A percentile compares a stretch with the other conserved stretches of the same genome.
These are phyloP conservation scores for Saitozyma sp. DNA, from an alignment of 768 basidiomycete species.

Conservation along the genomic window DNA sequence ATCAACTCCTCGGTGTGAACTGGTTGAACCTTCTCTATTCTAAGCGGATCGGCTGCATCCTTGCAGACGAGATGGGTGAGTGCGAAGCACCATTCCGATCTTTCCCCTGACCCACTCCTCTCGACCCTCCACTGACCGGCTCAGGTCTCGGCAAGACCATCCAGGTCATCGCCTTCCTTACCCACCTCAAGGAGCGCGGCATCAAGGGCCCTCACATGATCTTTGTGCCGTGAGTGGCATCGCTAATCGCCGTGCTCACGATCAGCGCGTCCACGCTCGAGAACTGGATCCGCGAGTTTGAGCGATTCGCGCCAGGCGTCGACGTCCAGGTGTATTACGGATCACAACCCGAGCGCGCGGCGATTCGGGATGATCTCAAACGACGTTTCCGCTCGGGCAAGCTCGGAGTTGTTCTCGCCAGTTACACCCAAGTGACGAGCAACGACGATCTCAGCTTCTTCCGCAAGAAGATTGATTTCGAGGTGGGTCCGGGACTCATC, in stretches of 20 bases:
- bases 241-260: not conserved
- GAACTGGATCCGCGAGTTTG: constrained; percentile 98
- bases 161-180: constrained; percentile 96
- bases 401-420: constrained; percentile 93
- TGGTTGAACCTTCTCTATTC: constrained; percentile 89
- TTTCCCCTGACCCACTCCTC: not conserved
- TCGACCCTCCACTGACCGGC: not conserved
- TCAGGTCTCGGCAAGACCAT: constrained; percentile 96
- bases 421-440: constrained; percentile 90
- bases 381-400: constrained; percentile 62
- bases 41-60: constrained; percentile 81
- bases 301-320: constrained; percentile 81
- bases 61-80: constrained; percentile 98
- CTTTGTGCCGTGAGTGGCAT: constrained; percentile 81
- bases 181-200: constrained; percentile 77
- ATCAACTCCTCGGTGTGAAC: constrained; percentile 95
- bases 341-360: constrained; percentile 77
- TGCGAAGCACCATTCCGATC: not conserved
- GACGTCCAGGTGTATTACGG: constrained; percentile 91
- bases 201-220: constrained; percentile 84
- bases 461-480: constrained; percentile 77
- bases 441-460: constrained; percentile 89
- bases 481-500: constrained; percentile 61
- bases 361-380: constrained; percentile 69
- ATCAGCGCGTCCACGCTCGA: constrained; percentile 88